Base-by-base conservation (phyloP, 768 basidiomycete species). In the Agaricus subrufescens region DNA sequence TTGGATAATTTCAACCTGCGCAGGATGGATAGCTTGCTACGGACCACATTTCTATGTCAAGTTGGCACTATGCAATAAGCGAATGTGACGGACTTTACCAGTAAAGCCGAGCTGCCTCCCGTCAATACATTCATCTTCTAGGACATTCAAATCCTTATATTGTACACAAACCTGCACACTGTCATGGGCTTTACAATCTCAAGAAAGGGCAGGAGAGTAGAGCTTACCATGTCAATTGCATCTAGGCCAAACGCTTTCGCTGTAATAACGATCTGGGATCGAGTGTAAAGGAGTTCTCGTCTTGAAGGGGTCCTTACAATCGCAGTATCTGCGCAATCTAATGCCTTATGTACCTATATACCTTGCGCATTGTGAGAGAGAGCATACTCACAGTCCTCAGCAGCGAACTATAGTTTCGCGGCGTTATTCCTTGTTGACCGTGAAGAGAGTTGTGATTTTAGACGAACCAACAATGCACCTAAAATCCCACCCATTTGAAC, bases 21-120 rank as follows among this genome's bases (percentile, higher is more conserved):
- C 73, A 0, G 95, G 95, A 68, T 98, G 95, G 40, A 98, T 95
- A 2, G 89, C 92, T 94, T 98, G 95, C 91, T 94, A 67, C 19
- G 11, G 53, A 27, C 30, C 31, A 11, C 45, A 8, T 38, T 43
- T 12, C 7, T 27, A 15, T n/a, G 19, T 23, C 15, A 15, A 50
- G 19, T 34, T 34, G 34, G 34, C 34, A 34, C 11, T 11, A 34
- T 4, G 31, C 31, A 50, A 9, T 3, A n/a, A 23, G 15, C 11
- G 34, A 34, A 34, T 54, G 9, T 23, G 8, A 46, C 48, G 19
- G 47, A 84, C 93, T 81, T 97, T 97, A 45, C 94, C 95, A n/a
- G 86, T 88, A 65, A 94, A 98, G 0, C 95, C 95, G 12, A 97
- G 71, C 54, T 84, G 73, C 46, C 87, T 70, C 0, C 91, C 95